Conservation (phyloP, 768 basidiomycete genomes). For the Leucocoprinus birnbaumii region DNA sequence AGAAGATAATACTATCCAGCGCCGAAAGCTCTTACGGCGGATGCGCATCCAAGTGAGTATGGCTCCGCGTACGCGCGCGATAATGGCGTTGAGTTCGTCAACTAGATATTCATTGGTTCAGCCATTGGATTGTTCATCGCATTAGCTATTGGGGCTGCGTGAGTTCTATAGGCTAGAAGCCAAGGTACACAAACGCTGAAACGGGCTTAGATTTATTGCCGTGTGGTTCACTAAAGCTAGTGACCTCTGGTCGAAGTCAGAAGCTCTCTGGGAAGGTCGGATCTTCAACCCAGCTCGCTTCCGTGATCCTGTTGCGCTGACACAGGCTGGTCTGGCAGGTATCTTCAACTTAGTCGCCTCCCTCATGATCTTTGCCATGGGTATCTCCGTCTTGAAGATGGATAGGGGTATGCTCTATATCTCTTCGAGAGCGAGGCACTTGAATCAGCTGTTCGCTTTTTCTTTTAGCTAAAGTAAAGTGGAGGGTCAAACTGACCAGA, state of each 20-base stretch:
- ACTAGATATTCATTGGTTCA: constrained; percentile 75
- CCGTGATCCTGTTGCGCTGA: not conserved
- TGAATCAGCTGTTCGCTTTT: not conserved
- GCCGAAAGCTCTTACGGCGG: constrained; percentile 54
- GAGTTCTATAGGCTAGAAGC: constrained; percentile 13
- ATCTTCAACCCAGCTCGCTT: constrained; percentile 24
- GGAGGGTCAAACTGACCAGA: constrained; percentile 83
- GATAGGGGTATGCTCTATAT: constrained; percentile 50
- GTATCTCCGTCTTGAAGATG: constrained; percentile 92
- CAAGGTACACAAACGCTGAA: too few relatives aligned
- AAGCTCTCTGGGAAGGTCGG: constrained; percentile 96
- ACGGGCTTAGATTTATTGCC: constrained; percentile 63
- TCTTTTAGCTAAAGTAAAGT: constrained; percentile 75
- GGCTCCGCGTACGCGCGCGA: not conserved
- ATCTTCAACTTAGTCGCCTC: constrained; percentile 69
- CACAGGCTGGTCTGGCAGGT: constrained; percentile 33
- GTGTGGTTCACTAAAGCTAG: constrained; percentile 92
- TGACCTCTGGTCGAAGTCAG: constrained; percentile 81
- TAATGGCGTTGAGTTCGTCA: not conserved
- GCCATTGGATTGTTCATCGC: constrained; percentile 74
- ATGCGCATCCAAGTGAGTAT: constrained; percentile 61
- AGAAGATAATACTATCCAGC: constrained; percentile 26
- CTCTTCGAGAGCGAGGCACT: not conserved
- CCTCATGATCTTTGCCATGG: constrained; percentile 91
- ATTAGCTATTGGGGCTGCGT: constrained; percentile 80